Conservation (phyloP, 805 yeast genomes). For the Sugiyamaella smithiae region DNA sequence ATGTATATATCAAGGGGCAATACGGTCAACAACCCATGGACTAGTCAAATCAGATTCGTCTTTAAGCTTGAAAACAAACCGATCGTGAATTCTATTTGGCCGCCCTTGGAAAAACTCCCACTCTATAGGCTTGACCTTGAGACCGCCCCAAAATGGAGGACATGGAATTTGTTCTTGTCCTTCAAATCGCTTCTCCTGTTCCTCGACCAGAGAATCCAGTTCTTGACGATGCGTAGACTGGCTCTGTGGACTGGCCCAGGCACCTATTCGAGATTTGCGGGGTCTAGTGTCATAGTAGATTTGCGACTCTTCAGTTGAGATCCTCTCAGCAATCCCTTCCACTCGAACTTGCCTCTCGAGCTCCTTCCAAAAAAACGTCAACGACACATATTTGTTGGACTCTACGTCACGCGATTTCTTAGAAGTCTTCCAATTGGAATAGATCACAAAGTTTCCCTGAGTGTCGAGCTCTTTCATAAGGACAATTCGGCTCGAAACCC, state of each 20-base stretch:
- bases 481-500: constrained; percentile 80
- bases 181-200: constrained; percentile 56
- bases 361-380: constrained; percentile 90
- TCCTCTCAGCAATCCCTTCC: constrained; percentile 78
- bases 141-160: constrained; percentile 96
- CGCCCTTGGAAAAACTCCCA: constrained; percentile 99
- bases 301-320: constrained; percentile 68
- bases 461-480: constrained; percentile 86
- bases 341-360: constrained; percentile 90
- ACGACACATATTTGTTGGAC: constrained; percentile 74
- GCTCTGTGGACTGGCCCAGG: constrained; percentile 95
- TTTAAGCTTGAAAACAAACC: constrained; percentile 64
- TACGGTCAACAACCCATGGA: constrained; percentile 63
- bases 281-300: constrained; percentile 86
- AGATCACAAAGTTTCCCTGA: constrained; percentile 71
- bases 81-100: constrained; percentile 82
- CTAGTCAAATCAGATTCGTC: constrained; percentile 29
- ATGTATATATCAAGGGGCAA: no score
- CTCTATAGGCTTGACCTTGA: constrained; percentile 81
- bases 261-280: constrained; percentile 89
- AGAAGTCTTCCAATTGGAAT: constrained; percentile 88
- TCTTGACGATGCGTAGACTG: constrained; percentile 59
- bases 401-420: constrained; percentile 72
- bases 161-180: constrained; percentile 69
- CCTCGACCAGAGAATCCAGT: constrained; percentile 52